Conservation (phyloP, 1,284 basidiomycete species). For the Cutaneotrichosporon mucoides region DNA sequence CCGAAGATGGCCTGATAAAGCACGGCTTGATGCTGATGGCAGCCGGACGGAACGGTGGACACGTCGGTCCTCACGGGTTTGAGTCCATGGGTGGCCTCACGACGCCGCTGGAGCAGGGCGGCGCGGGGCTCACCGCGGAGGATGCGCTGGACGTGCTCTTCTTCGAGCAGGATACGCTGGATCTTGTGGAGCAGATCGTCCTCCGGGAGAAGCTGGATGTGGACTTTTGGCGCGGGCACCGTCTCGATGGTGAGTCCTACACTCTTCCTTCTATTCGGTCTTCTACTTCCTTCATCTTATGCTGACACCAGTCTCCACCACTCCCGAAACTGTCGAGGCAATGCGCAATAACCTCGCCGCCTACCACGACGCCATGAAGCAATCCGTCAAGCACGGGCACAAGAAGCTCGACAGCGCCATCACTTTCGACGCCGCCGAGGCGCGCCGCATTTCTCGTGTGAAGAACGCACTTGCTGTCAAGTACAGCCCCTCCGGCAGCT, state of each 20-base stretch:
- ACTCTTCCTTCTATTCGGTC: background rate
- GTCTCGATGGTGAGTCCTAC: constrained; percentile 19
- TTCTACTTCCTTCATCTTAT: no score
- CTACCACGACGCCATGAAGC: background rate
- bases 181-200: constrained; percentile 61
- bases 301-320: background rate
- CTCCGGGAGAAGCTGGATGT: constrained; percentile 26
- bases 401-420: background rate
- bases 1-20: no score
- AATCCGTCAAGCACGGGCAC: background rate
- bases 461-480: constrained; percentile 2
- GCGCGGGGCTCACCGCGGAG: constrained; percentile 42
- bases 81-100: constrained; percentile 17
- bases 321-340: background rate
- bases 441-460: background rate
- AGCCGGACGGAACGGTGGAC: constrained; percentile 43
- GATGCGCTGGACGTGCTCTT: constrained; percentile 54
- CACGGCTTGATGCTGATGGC: background rate
- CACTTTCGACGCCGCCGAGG: background rate
- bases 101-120: constrained; percentile 16
- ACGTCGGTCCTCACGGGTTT: constrained; percentile 33
- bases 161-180: constrained; percentile 62
- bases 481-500: constrained; percentile 1
- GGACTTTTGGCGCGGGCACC: constrained; percentile 27
- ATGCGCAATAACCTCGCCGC: background rate